Percentiles rank a stretch among this genome's conserved stretches.
Conservation (phyloP, 495 filamentous ascomycete species). For the Beverwykella pulmonaria region DNA sequence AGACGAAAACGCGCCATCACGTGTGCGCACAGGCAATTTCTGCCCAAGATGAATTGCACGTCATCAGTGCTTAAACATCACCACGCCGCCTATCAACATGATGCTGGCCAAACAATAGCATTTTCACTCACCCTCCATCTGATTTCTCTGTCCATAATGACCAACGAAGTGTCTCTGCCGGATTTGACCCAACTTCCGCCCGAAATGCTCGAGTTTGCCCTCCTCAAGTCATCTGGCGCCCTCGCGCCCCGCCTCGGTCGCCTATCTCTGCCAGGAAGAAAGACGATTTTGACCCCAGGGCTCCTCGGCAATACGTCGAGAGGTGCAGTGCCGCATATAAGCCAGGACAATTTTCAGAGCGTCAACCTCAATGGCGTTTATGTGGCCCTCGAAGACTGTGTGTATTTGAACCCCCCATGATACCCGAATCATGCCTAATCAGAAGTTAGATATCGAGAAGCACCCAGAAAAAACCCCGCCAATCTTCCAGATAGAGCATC, state of each 20-base stretch:
- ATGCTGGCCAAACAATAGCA: not conserved
- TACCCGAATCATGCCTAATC: slow-evolving; percentile 25
- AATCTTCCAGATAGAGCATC: slow-evolving; percentile 49
- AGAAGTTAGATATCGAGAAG: slow-evolving; percentile 69
- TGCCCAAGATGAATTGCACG: not conserved
- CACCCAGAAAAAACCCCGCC: slow-evolving; percentile 56
- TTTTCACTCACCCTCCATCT: not conserved
- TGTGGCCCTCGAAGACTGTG: slow-evolving; percentile 91
- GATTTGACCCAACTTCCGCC: slow-evolving; percentile 20
- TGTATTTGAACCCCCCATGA: slow-evolving; percentile 50
- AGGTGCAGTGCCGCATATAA: slow-evolving; percentile 81
- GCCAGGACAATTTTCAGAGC: slow-evolving; percentile 76
- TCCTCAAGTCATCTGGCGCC: slow-evolving; percentile 39
- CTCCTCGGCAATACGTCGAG: slow-evolving; percentile 79
- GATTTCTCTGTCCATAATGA: not conserved
- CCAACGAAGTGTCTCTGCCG: not conserved
- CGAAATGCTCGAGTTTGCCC: slow-evolving; percentile 48
- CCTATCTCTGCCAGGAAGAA: slow-evolving; percentile 62
- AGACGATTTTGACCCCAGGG: slow-evolving; percentile 73
- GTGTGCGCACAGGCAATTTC: not conserved
- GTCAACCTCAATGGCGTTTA: slow-evolving; percentile 70
- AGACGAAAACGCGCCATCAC: not conserved
- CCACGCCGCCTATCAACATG: not conserved
- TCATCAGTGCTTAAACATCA: not conserved
- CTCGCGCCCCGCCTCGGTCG: slow-evolving; percentile 56